Evolutionary conservation across 352 stramenopile genomes (phyloP).

Genomic region (Discostella stelligera): DNA sequence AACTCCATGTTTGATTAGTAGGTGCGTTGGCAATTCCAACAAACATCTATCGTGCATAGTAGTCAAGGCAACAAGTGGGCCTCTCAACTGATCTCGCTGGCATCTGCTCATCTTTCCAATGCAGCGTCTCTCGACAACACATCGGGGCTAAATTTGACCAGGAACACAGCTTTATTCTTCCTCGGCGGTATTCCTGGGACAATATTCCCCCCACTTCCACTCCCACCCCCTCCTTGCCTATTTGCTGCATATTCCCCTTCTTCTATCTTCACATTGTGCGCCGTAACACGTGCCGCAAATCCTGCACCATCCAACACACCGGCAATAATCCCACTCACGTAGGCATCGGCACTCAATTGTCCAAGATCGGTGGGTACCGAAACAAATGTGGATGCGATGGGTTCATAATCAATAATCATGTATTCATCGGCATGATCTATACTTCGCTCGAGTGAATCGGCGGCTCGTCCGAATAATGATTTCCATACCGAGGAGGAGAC

Average conservation of each 20-base stretch:
- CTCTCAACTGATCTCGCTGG: too few species aligned
- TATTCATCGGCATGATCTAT: conserved; percentile 98
- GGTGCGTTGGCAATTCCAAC: too few species aligned
- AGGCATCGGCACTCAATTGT: conserved; percentile 94
- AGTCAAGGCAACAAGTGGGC: too few species aligned
- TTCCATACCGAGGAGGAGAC: conserved; percentile 93
- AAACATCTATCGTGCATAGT: not conserved
- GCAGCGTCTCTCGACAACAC: conserved; percentile 74
- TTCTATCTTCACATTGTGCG: conserved; percentile 75
- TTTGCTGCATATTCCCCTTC: conserved; percentile 57
- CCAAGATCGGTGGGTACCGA: conserved; percentile 93
- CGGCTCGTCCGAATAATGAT: conserved; percentile 93
- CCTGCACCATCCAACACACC: conserved; percentile 82
- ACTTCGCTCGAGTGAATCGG: conserved; percentile 93
- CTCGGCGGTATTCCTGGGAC: conserved; percentile 51
- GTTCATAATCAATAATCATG: conserved; percentile 89
- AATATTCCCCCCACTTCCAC: not conserved
- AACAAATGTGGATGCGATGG: conserved; percentile 89
- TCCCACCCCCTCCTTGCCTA: not conserved
- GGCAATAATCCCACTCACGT: conserved; percentile 92
- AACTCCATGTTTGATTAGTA: not conserved
- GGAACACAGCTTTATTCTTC: conserved; percentile 81
- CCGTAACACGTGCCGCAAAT: conserved; percentile 77
- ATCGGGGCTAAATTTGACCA: conserved; percentile 80
- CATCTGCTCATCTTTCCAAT: conserved; percentile 60